Percentiles rank a stretch among this genome's conserved stretches.
Conservation (phyloP, 768 basidiomycete species). For the Podaxis carcinomalis region DNA sequence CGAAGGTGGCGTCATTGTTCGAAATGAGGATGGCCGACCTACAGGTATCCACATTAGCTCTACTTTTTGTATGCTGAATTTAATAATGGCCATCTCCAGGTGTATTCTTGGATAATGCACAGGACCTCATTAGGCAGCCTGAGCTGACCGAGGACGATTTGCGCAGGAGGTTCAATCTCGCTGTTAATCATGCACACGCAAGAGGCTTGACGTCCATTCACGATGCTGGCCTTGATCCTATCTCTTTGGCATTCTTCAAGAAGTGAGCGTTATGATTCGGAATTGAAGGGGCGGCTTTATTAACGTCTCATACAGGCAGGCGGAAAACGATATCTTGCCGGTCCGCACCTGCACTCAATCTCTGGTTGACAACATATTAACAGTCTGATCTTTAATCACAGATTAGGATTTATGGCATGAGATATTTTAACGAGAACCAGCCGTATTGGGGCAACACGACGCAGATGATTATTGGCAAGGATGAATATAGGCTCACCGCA, state of each 20-base stretch:
- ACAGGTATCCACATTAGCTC: constrained; percentile 46
- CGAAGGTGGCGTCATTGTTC: constrained; percentile 78
- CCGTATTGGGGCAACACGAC: constrained; percentile 73
- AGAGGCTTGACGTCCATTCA: constrained; percentile 81
- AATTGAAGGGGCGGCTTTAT: background rate
- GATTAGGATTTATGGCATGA: constrained; percentile 80
- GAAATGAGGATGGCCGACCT: constrained; percentile 60
- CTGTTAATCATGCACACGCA: constrained; percentile 64
- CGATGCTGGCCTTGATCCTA: constrained; percentile 73
- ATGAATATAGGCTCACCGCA: constrained; percentile 60
- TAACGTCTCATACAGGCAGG: constrained; percentile 43
- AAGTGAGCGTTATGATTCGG: constrained; percentile 33
- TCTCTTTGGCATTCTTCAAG: constrained; percentile 71
- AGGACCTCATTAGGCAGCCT: constrained; percentile 64
- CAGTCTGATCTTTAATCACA: constrained; percentile 19
- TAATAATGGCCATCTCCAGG: constrained; percentile 34
- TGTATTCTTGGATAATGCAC: constrained; percentile 83
- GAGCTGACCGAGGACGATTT: constrained; percentile 61
- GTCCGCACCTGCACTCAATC: constrained; percentile 28
- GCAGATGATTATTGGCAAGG: constrained; percentile 48
- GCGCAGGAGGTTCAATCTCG: constrained; percentile 51
- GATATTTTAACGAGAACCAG: constrained; percentile 59
- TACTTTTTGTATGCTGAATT: constrained; percentile 5
- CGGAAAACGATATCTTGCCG: constrained; percentile 54
- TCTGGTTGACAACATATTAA: constrained; percentile 9